Base-by-base conservation (phyloP, 345 rosid genomes). In the Eucalyptus cladocalyx region DNA sequence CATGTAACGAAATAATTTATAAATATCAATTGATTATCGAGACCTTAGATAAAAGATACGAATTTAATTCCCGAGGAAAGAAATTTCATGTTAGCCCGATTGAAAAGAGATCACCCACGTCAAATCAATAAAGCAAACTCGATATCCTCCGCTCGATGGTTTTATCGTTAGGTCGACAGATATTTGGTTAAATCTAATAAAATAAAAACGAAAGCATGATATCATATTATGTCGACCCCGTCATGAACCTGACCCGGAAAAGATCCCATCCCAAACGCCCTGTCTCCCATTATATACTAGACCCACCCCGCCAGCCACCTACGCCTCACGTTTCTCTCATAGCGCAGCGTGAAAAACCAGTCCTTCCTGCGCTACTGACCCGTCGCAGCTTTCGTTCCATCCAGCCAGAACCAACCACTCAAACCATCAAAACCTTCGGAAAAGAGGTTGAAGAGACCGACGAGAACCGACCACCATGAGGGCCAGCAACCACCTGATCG, bases 401-500 rank as follows among this genome's bases (percentile, higher is more conserved):
- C 85, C 47, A 2, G 85, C 85, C 16, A 21, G 83, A 40, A 6
- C 85, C 87, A 28, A 30, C 28, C 53, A 15, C 87, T 85, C 49
- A 8, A 6, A 83, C 1, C 87, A 6, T 45, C 87, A 42, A 69
- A 67, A 37, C 54, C 89, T 87, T 11, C n/a, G n/a, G 69, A 86
- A 90, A 86, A 42, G 34, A 48, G 87, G 13, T 53, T 21, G 28
- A 37, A 86, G 50, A 40, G 90, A 47, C 21, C 9, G 56, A 53
- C 12, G 37, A 51, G 86, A 72, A 40, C 65, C 88, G 83, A 23
- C 4, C 85, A 86, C 85, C 85, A 97, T 98, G 99, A 95, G 99
- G 91, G 48, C 88, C 17, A 97, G 93, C 94, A 96, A 95, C 91
- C 95, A 98, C 93, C 92, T 96, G 87, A 95, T 96, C 80, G 99